Conservation (phyloP, 31 red algal species). For the Endocladia muricata region DNA sequence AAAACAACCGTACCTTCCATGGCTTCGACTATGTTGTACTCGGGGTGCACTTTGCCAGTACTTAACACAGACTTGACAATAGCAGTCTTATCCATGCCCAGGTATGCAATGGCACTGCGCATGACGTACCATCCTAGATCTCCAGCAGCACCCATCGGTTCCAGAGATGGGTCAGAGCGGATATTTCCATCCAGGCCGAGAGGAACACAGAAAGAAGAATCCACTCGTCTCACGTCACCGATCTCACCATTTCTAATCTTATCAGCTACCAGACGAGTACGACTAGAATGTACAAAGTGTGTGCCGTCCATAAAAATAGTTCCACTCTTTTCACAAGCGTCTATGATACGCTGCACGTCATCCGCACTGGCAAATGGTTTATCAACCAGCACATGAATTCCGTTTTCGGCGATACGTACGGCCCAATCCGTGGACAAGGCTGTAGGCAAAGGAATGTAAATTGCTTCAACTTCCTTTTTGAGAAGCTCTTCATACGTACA, state of each 20-base stretch:
- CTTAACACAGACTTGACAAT: conserved; percentile 14
- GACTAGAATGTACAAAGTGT: conserved; percentile 29
- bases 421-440: conserved; percentile 16
- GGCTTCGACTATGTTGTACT: neutral
- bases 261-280: neutral
- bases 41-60: neutral
- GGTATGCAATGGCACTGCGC: conserved; percentile 25
- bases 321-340: neutral
- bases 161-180: conserved; percentile 45
- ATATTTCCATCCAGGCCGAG: conserved; percentile 23
- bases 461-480: conserved; percentile 6
- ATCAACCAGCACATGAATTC: conserved; percentile 40
- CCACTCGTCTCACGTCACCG: neutral
- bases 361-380: conserved; percentile 21
- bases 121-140: conserved; percentile 66
- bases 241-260: neutral
- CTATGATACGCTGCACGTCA: neutral
- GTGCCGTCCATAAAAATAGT: conserved; percentile 42
- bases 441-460: conserved; percentile 45
- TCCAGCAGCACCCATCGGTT: conserved; percentile 48
- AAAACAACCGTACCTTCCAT: no score
- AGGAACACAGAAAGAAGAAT: neutral
- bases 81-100: conserved; percentile 15
- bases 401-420: neutral
- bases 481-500: conserved; percentile 24